phyloP scores from a whole-genome alignment of 2,329 filamentous ascomycete genomes.

The Penicillium hesseltinei region DNA sequence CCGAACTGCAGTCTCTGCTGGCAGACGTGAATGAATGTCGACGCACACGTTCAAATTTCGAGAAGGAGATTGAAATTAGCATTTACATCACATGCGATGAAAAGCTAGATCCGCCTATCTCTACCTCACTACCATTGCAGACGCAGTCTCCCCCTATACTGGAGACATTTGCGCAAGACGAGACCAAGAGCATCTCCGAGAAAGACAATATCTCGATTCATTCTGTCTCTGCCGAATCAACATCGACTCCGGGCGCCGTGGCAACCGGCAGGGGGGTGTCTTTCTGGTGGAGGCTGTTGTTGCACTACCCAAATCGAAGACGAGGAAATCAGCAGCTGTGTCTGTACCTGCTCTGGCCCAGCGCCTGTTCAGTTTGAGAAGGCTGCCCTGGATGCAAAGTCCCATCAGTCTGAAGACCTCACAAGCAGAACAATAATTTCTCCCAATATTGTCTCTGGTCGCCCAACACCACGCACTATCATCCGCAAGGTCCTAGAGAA shows the following conservation, averaged over 20 bases:
- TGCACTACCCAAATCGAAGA: slow-evolving; percentile 50
- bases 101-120: slow-evolving; percentile 38
- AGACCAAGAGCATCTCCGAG: slow-evolving; percentile 14
- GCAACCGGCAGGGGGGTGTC: slow-evolving; percentile 19
- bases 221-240: slow-evolving; percentile 11
- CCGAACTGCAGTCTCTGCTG: slow-evolving; percentile 49
- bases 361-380: slow-evolving; percentile 14
- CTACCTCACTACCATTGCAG: slow-evolving; percentile 17
- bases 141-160: background rate
- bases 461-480: slow-evolving; percentile 53
- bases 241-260: slow-evolving; percentile 5
- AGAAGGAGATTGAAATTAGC: slow-evolving; percentile 50
- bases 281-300: slow-evolving; percentile 45
- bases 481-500: slow-evolving; percentile 57
- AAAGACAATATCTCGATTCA: slow-evolving; percentile 28
- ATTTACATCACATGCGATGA: slow-evolving; percentile 58
- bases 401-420: background rate
- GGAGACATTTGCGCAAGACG: background rate
- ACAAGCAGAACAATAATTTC: background rate
- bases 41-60: slow-evolving; percentile 28
- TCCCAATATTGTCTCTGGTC: slow-evolving; percentile 45
- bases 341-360: slow-evolving; percentile 39
- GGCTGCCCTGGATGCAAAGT: slow-evolving; percentile 5
- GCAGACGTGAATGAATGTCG: slow-evolving; percentile 43
- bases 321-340: slow-evolving; percentile 40